Percentiles rank a stretch among this genome's conserved stretches.
Conservation (phyloP, 805 yeast genomes). For the Schizosaccharomyces japonicus region DNA sequence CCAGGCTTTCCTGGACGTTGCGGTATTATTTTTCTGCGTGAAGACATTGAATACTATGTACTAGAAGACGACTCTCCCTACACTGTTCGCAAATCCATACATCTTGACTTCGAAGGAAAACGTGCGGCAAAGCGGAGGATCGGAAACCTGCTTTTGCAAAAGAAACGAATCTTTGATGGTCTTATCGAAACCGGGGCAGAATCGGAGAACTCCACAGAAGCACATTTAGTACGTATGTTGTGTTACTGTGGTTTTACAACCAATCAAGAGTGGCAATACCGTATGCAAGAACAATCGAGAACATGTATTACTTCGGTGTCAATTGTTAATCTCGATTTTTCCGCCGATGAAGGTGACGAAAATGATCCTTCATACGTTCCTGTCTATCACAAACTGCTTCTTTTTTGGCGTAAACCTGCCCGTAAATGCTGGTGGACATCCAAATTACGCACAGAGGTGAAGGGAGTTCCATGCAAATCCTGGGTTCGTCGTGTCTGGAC, state of each 20-base stretch:
- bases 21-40: not conserved
- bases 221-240: conserved; percentile 75
- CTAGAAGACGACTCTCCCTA: not conserved
- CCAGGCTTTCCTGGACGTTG: not conserved
- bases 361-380: conserved; percentile 9
- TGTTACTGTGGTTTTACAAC: conserved; percentile 59
- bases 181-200: not conserved
- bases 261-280: conserved; percentile 56
- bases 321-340: not conserved
- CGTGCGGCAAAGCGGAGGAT: not conserved
- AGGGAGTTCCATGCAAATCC: not conserved
- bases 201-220: conserved; percentile 58
- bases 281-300: conserved; percentile 43
- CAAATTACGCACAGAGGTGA: not conserved
- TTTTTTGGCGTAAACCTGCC: conserved; percentile 93
- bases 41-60: conserved; percentile 1
- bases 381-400: conserved; percentile 33
- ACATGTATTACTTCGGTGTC: conserved; percentile 1
- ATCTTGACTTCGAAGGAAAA: not conserved
- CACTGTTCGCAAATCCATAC: not conserved
- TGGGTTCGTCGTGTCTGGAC: conserved; percentile 1
- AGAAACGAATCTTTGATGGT: not conserved
- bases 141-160: not conserved
- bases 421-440: conserved; percentile 89
- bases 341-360: not conserved